Base-by-base conservation (phyloP, 2,329 filamentous ascomycete species). In the Penicillium griseofulvum region DNA sequence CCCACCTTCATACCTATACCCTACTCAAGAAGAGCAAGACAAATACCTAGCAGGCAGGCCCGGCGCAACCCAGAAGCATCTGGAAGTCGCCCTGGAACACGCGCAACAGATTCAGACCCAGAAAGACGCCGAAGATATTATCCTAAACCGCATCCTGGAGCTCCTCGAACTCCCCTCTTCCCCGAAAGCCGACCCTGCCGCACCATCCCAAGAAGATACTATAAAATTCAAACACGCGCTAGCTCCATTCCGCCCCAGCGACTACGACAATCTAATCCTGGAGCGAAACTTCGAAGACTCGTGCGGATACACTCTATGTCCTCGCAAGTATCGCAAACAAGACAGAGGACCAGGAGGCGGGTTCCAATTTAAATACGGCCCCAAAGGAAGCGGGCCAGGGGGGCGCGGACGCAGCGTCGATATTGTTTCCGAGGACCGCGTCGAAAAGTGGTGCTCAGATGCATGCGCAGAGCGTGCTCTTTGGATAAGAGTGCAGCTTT, bases 401-500 rank as follows among this genome's bases (percentile, higher is more conserved):
- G 74, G 74, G 4, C 70, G 71, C 52, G 84, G 85, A 52, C 81
- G 81, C 59, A 78, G 78, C 42, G 76, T 83, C 61, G 78, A 80
- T 60, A 87, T 96, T 45, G 85, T 95, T 26, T 82, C 84, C 56
- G 84, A 82, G 50, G 84, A 85, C 61, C 85, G 90, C 67, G 74
- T 92, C 16, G 90, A 94, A 75, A 88, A 87, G 74, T 99, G 91
- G 90, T 99, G 94, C 73, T 90, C 87, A 0, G 81, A 87, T 52
- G 81, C 80, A 37, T 99, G 94, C 75, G 89, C 89, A 2, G 83
- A 85, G 61, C 82, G 90, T 46, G 91, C 90, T 2, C 79, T 96
- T 62, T 96, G 91, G 72, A 81, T 97, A 64, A 90, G 91, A 68
- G 89, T 95, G 24, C 94, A 99, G 78, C 82, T 97, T 37, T 87